Evolutionary conservation across 208 protist species (phyloP), one percentile per base, ranked within the genome.

Genomic region (Zelonia costaricensis): DNA sequence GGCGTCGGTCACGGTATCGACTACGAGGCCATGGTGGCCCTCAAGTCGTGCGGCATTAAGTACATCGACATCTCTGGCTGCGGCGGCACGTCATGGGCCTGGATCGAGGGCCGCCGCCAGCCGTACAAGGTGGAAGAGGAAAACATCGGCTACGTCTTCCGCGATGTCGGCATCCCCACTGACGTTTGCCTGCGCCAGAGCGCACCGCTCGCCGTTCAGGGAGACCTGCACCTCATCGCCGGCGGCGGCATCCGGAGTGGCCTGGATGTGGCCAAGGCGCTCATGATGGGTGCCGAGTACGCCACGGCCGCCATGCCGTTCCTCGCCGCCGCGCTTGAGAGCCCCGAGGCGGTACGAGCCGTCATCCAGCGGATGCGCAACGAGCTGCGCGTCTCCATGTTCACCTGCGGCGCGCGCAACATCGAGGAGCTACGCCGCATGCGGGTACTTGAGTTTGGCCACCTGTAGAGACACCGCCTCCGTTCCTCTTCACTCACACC

Each of bases 11-110:
- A 97, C 78, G 92, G 92, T 59, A 89, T 97, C 39, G 92, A 97
- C 56, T 58, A 55, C 59, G 74, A 88, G n/a, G 58, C 74, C 8
- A 87, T 84, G 42, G 78, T 78, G 44, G 62, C 64, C 9, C 73
- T 97, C 38, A 80, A 88, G 52, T 62, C 79, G 36, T 74, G 82
- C 31, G 92, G 92, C 15, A 76, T 97, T n/a, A 80, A 84, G 54
- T 93, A 86, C 64, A 77, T 97, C 36, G 92, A 97, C 59, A 78
- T 97, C 15, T 93, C 92, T 1, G 92, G 92, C 39, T 91, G 78
- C 67, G 92, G 92, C 20, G 92, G 92, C n/a, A 94, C 88, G 16
- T 94, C 86, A 35, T 97, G 92, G 92, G 86, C 92, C 15, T 97
- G 92, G 88, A 97, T 97, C 58, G 92, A 97, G 55, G 92, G 92